Conservation (phyloP, 2,329 filamentous ascomycete species). For the Alternaria gansuensis region DNA sequence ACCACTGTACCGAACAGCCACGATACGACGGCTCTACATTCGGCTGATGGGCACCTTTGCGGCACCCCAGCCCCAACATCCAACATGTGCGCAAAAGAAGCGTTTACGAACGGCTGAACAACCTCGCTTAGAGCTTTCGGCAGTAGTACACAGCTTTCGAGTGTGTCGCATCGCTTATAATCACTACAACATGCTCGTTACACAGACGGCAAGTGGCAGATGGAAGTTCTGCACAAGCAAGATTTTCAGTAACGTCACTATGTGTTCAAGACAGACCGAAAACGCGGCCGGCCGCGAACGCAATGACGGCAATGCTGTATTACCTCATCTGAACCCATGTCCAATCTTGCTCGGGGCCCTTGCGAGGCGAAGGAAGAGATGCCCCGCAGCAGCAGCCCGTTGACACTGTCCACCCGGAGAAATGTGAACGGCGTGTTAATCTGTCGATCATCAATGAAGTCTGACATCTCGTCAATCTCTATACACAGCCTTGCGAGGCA, state of each 20-base stretch:
- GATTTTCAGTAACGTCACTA: constrained; percentile 12
- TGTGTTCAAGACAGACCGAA: constrained; percentile 10
- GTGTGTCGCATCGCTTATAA: not conserved
- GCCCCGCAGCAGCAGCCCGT: not conserved
- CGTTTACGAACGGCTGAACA: not conserved
- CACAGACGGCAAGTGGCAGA: not conserved
- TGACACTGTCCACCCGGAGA: not conserved
- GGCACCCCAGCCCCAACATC: not conserved
- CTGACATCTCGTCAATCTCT: not conserved
- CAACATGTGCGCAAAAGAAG: not conserved
- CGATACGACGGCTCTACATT: not conserved
- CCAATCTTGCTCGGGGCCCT: not conserved
- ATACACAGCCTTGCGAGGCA: not conserved
- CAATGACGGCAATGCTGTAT: constrained; percentile 7
- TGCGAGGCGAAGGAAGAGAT: constrained; percentile 1
- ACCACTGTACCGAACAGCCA: not conserved
- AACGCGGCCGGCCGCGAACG: constrained; percentile 1
- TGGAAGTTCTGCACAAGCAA: constrained; percentile 8
- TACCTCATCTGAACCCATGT: constrained; percentile 6
- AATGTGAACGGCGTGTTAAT: not conserved
- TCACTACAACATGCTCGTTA: not conserved
- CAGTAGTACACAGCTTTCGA: constrained; percentile 1
- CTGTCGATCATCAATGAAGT: not conserved
- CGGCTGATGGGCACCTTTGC: not conserved
- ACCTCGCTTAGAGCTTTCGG: not conserved